Evolutionary conservation across 2,329 filamentous ascomycete species (phyloP), one percentile per base, ranked within the genome.

Genomic region (Phoma sp.): DNA sequence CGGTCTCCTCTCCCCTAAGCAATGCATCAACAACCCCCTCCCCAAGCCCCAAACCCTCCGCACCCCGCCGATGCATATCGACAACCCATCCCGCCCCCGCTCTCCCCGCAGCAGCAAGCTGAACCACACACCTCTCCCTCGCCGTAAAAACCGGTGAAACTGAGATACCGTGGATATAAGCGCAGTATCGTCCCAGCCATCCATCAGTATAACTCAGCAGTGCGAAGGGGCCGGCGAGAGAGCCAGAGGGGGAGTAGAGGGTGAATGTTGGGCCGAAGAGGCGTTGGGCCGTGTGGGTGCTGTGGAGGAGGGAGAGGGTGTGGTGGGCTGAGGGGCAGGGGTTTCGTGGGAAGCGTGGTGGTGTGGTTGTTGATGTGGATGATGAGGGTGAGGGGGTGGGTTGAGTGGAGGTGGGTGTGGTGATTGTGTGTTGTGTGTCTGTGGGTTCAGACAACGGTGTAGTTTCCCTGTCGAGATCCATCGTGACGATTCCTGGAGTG

Each of bases 251-350:
- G n/a, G 25, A 37, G 7, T 43, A 37, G 4, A 53, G 28, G 11
- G 37, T 38, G 50, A 53, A 53, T 17, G n/a, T n/a, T 5, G 28
- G 12, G 37, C 50, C 50, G 32, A 53, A 53, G 18, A 53, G 42
- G 32, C 50, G 50, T 15, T 53, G 42, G 20, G 50, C 50, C n/a
- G n/a, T n/a, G n/a, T 20, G 37, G 21, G 20, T 47, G 34, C n/a
- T 53, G 30, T 2, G 37, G 18, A 53, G 38, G 14, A 53, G 43
- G 4, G 37, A 43, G 15, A 53, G 38, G 11, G 45, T 53, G 33
- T 53, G 34, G 33, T 53, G 43, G 5, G 38, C 18, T 7, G 37
- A 43, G 10, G 50, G 50, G 25, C 37, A 48, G 5, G 50, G 50
- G 21, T 48, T 46, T 9, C 43, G 43, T 0, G 50, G 50, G 17